A percentile compares a stretch with the other conserved stretches of the same genome.
Evolutionary conservation across 306 rosid genomes (phyloP).

Genomic region (Potentilla sterilis): DNA sequence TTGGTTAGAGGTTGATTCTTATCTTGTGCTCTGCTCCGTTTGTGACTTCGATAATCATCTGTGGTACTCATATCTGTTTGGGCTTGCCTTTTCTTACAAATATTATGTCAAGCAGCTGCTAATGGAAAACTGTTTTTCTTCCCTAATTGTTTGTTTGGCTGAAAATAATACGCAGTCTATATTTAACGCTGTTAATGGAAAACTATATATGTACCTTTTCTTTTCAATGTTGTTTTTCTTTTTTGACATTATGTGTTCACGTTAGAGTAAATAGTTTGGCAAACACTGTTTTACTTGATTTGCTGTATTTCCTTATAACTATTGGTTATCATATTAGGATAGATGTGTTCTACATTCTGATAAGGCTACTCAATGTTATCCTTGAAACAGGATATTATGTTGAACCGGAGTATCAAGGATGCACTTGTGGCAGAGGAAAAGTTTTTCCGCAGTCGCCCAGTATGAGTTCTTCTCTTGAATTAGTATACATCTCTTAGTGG

Average conservation of each 20-base stretch:
- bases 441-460: slow-evolving; percentile 91
- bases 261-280: neutral
- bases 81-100: neutral
- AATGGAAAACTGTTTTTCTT: neutral
- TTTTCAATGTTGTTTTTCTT: neutral
- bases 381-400: slow-evolving; percentile 69
- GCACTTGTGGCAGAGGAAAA: slow-evolving; percentile 89
- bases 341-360: slow-evolving; percentile 20
- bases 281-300: neutral
- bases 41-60: neutral
- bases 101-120: neutral
- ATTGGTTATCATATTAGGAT: neutral
- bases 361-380: slow-evolving; percentile 28
- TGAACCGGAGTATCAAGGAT: slow-evolving; percentile 88
- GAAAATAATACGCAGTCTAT: neutral
- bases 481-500: neutral
- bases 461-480: slow-evolving; percentile 43
- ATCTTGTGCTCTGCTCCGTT: neutral
- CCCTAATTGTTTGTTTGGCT: no score
- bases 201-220: neutral
- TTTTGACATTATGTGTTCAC: neutral
- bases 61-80: neutral
- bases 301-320: neutral
- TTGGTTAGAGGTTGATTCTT: neutral
- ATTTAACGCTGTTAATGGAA: neutral